Evolutionary conservation across 352 stramenopile species (phyloP), one percentile per base, ranked within the genome.

Genomic region (Aphanomyces cochlioides): DNA sequence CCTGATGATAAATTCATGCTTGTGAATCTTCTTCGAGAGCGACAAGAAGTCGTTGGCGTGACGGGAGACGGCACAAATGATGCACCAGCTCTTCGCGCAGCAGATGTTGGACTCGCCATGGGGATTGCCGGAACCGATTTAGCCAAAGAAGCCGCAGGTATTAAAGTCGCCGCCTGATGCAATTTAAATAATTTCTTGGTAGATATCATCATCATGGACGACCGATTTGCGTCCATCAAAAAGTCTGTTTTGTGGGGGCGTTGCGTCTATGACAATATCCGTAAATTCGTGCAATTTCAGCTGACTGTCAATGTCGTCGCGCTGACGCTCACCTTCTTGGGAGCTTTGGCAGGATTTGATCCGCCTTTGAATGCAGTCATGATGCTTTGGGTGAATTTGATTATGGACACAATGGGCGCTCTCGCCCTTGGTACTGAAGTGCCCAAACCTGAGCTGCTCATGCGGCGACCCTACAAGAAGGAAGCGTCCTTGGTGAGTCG

Each of bases 1-100:
- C 97, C 97, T 3, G 90, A 98, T 68, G 96, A 99, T 74, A 99
- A 99, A 74, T 97, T 98, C 54, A 87, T 95, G 36, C 83, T 99
- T 5, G 97, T 99, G 2, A 97, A 84, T 48, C 58, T 91, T 47
- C 73, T 94, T 1, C 89, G 87, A 64, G 82, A 91, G 3, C 79
- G 80, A 4, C 73, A 83, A 1, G 84, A 95, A 53, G 80, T 95
- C 47, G 87, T 93, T 1, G 87, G 84, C 0, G 85, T 95, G 40
- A 93, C 84, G 17, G 87, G 87, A 2, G 85, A 95, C 47, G 87
- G 85, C 7, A 93, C 85, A 1, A 95, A 95, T 56, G 87, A 95
- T 50, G 85, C 87, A 2, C 87, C 87, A 12, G 87, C 87, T 2
- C 67, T 95, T 34, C 79, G 82, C 5, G 78, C 81, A 3, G 87